Base-by-base conservation (phyloP, 371 early-diverging fungal species). In the Mucor lusitanicus region DNA sequence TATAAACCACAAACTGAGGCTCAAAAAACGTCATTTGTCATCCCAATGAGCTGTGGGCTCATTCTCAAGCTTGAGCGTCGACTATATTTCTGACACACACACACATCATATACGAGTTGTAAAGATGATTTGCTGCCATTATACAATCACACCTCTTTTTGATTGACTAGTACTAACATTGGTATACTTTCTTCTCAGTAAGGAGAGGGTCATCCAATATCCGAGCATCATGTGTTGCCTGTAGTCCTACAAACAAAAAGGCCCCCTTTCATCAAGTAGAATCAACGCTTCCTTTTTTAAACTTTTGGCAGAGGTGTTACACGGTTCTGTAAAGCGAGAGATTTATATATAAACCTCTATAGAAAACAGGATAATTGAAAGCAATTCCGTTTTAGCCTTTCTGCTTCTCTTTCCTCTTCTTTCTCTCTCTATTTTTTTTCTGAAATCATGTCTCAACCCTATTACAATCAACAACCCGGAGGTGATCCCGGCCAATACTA, bases 401-500 rank as follows among this genome's bases (percentile, higher is more conserved):
- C 23, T 63, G 1, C 57, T 50, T 37, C 40, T 50, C 28, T 39
- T 63, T 4, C 59, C 50, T 37, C 40, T 39, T 39, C 28, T 59
- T 35, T 48, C 19, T 19, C 19, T 57, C 37, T 48, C 25, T 58
- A 46, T 19, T 39, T 46, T 56, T 27, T 46, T 25, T 6, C 27
- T 25, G 27, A 9, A 11, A 28, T 7, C 8, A 67, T 67, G 67
- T 67, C 61, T 17, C 33, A 25, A 25, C 50, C 59, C 3, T 54
- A 60, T 33, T 54, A 53, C 15, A 48, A 59, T 44, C 35, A 42
- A 9, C 68, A 62, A 53, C 69, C 46, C 23, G 62, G 62, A n/a
- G 48, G 60, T 21, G 35, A 62, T 35, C 48, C 60, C 39, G 68
- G 68, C 1, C 69, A 69, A 48, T 69, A 69, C 25, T 64, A 69